A percentile compares a stretch with the other conserved stretches of the same genome.
These are phyloP conservation scores for Epichloe uncinata DNA, from an alignment of 2,329 filamentous ascomycete species.

Conservation along the genomic window DNA sequence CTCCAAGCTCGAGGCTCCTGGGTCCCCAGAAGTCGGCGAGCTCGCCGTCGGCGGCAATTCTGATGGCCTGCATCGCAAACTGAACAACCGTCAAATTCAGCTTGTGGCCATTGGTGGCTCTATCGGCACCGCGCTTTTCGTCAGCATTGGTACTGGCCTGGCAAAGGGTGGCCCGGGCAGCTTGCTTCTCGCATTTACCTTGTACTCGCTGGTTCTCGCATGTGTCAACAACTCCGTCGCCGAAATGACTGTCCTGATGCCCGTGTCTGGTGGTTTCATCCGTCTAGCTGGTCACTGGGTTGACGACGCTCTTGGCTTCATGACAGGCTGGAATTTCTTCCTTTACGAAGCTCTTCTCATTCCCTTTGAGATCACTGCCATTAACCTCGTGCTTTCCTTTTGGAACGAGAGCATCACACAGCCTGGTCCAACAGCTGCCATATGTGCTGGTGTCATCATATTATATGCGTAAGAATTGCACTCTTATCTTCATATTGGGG, in stretches of 20 bases:
- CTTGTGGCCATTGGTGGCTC: conserved; percentile 45
- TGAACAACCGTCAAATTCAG: conserved; percentile 43
- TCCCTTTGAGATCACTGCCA: conserved; percentile 29
- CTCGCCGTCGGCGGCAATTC: conserved; percentile 18
- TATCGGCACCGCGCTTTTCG: conserved; percentile 45
- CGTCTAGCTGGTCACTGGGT: conserved; percentile 52
- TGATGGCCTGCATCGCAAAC: conserved; percentile 30
- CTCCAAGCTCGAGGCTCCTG: conserved; percentile 13
- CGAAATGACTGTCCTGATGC: conserved; percentile 51
- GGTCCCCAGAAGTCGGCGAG: conserved; percentile 14
- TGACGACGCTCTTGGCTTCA: conserved; percentile 51
- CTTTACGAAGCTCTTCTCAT: conserved; percentile 30
- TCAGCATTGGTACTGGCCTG: conserved; percentile 45
- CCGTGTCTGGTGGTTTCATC: conserved; percentile 49
- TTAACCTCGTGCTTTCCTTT: conserved; percentile 29
- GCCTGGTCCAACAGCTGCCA: conserved; percentile 52
- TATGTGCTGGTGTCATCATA: conserved; percentile 42
- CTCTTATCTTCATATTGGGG: not conserved
- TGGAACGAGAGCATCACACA: conserved; percentile 33
- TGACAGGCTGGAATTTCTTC: conserved; percentile 31
- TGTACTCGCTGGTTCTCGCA: conserved; percentile 42
- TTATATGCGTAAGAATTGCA: conserved; percentile 38
- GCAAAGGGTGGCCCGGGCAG: conserved; percentile 30
- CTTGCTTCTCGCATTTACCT: conserved; percentile 43
- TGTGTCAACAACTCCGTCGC: conserved; percentile 53